Percentiles rank a stretch among this genome's conserved stretches.
Evolutionary conservation across 768 basidiomycete genomes (phyloP).

Genomic region (Dendrothele bispora): DNA sequence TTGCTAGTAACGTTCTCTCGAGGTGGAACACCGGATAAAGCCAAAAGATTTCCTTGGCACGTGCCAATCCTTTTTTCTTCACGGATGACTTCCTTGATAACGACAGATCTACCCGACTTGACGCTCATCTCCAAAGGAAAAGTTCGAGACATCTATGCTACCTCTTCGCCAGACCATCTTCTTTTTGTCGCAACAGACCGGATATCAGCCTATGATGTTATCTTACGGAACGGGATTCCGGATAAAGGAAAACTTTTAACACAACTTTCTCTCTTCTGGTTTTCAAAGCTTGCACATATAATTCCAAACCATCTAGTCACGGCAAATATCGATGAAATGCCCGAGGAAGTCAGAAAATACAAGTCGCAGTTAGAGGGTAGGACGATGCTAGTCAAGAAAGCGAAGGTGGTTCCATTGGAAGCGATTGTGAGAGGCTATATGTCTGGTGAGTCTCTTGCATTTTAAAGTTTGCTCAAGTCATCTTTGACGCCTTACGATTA

Average conservation of each 20-base stretch:
- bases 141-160: constrained; percentile 92
- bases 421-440: constrained; percentile 96
- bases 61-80: not conserved
- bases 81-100: constrained; percentile 39
- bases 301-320: constrained; percentile 92
- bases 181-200: constrained; percentile 95
- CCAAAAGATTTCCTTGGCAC: no score
- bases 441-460: constrained; percentile 58
- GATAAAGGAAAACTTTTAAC: constrained; percentile 91
- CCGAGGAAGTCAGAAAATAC: constrained; percentile 72
- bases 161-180: constrained; percentile 67
- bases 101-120: constrained; percentile 60
- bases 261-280: constrained; percentile 94
- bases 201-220: constrained; percentile 96
- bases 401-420: constrained; percentile 87
- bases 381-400: constrained; percentile 89
- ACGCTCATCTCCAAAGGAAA: constrained; percentile 85
- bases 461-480: not conserved
- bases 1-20: no score
- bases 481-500: constrained; percentile 3
- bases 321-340: constrained; percentile 77
- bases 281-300: constrained; percentile 73
- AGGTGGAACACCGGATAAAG: no score
- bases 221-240: constrained; percentile 92
- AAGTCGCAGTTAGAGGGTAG: constrained; percentile 78